These are phyloP conservation scores for Aspergillus carbonarius DNA, from an alignment of 2,329 filamentous ascomycete genomes.

Conservation along the genomic window DNA sequence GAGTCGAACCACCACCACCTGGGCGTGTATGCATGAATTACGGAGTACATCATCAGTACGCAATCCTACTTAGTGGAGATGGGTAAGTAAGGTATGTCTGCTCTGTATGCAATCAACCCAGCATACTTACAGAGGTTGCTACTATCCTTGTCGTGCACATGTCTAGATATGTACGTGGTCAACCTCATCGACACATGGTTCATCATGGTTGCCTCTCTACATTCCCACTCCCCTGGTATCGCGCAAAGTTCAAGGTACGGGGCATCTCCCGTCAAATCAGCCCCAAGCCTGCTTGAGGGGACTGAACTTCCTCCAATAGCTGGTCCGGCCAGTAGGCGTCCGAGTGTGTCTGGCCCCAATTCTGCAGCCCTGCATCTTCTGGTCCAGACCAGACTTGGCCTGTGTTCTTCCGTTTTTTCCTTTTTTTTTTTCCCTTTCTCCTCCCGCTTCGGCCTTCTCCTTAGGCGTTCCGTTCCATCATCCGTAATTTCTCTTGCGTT, in stretches of 20 bases:
- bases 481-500: background rate
- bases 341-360: conserved; percentile 4
- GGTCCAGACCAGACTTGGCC: conserved; percentile 18
- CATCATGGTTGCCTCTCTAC: background rate
- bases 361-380: conserved; percentile 21
- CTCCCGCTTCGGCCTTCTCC: background rate
- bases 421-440: conserved; percentile 9
- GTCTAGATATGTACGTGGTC: background rate
- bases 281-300: background rate
- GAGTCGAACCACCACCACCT: background rate
- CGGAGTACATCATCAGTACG: background rate
- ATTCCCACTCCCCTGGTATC: background rate
- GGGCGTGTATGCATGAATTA: no score
- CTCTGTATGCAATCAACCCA: background rate
- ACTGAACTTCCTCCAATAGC: background rate
- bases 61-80: no score
- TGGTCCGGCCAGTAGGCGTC: background rate
- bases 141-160: background rate
- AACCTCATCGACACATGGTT: background rate
- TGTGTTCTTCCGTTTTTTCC: background rate
- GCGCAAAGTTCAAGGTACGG: background rate
- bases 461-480: background rate
- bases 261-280: background rate
- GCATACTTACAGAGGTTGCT: background rate
- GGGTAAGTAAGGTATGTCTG: background rate